These are phyloP conservation scores for barley (Hordeum vulgare) DNA, from an alignment of 176 grass and related monocot genomes.

Conservation along the genomic window DNA sequence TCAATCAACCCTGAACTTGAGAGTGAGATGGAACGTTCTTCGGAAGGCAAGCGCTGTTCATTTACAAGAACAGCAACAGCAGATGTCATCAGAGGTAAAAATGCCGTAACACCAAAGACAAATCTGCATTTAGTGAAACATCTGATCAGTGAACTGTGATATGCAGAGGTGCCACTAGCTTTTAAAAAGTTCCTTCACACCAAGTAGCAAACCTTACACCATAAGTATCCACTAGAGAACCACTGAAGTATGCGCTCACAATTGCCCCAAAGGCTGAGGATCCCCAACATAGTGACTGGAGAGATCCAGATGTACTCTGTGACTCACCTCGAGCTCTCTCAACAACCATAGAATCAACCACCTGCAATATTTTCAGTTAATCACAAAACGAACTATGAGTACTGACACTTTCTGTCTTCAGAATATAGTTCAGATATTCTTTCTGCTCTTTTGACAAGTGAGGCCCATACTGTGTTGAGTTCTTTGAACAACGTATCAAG, in stretches of 20 bases:
- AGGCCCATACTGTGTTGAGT: neutral
- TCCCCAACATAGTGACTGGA: constrained; percentile 94
- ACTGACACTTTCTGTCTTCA: neutral
- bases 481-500: neutral
- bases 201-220: constrained; percentile 71
- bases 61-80: constrained; percentile 93
- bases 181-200: neutral
- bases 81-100: constrained; percentile 89
- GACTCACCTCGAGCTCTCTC: constrained; percentile 96
- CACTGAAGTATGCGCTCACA: constrained; percentile 94
- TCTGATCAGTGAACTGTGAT: constrained; percentile 19
- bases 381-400: constrained; percentile 16
- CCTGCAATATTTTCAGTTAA: constrained; percentile 38
- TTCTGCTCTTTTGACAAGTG: neutral
- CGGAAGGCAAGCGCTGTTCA: constrained; percentile 37
- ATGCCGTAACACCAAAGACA: constrained; percentile 85
- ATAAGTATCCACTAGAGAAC: constrained; percentile 80
- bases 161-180: neutral
- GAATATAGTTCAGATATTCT: neutral
- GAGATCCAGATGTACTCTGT: constrained; percentile 89
- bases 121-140: constrained; percentile 49
- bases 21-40: constrained; percentile 29
- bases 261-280: constrained; percentile 89
- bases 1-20: constrained; percentile 56
- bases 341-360: constrained; percentile 98